Evolutionary conservation across 2,329 filamentous ascomycete genomes (phyloP).

Genomic region (Cyphellophora europaea): DNA sequence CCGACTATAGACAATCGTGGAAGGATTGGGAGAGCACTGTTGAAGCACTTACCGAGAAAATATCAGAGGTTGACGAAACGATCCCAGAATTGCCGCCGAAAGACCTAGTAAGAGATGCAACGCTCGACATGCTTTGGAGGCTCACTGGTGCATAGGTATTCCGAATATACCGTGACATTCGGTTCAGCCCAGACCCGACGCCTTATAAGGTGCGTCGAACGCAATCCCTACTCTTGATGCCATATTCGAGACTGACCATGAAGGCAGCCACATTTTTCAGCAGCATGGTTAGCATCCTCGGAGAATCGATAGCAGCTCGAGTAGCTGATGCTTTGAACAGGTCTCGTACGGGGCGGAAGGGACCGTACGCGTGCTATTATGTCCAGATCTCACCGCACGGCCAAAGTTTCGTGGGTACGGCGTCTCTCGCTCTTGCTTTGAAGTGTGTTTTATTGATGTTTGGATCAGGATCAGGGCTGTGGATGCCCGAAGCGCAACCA

Average conservation of each 20-base stretch:
- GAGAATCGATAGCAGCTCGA: background rate
- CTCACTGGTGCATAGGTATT: conserved; percentile 47
- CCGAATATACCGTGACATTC: conserved; percentile 76
- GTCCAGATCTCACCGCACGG: conserved; percentile 65
- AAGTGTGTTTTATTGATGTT: conserved; percentile 1
- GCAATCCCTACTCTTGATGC: no score
- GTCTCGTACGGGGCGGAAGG: conserved; percentile 79
- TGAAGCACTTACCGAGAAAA: conserved; percentile 58
- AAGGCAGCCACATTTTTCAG: conserved; percentile 75
- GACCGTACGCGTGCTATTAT: conserved; percentile 82
- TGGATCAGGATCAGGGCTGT: conserved; percentile 75
- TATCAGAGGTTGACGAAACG: conserved; percentile 66
- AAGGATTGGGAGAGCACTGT: conserved; percentile 77
- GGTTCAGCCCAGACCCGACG: conserved; percentile 67
- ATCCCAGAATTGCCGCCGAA: conserved; percentile 79
- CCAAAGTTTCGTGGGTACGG: conserved; percentile 61
- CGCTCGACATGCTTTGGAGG: conserved; percentile 1
- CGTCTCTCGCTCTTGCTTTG: conserved; percentile 1
- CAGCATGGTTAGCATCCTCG: conserved; percentile 53
- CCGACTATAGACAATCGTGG: conserved; percentile 66
- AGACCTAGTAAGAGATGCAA: conserved; percentile 52
- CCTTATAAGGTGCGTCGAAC: conserved; percentile 65
- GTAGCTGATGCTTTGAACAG: conserved; percentile 25
- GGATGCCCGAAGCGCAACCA: conserved; percentile 63
- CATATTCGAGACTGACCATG: no score